Evolutionary conservation across 352 stramenopile species (phyloP).

Genomic region (Globisporangium cederbergense): DNA sequence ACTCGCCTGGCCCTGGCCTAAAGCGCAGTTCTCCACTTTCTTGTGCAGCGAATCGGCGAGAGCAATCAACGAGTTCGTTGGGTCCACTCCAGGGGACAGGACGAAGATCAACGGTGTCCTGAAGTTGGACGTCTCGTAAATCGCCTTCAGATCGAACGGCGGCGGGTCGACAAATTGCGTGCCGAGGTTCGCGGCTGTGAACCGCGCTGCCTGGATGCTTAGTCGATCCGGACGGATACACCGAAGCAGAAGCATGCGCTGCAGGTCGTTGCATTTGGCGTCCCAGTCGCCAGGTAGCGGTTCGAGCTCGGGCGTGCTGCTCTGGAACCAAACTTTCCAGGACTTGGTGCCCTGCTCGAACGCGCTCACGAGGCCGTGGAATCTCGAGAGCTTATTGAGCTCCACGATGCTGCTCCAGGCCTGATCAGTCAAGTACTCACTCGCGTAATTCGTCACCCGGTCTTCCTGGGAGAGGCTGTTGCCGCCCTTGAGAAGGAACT

Average conservation of each 20-base stretch:
- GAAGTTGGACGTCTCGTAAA: constrained; percentile 86
- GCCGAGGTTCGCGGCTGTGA: constrained; percentile 90
- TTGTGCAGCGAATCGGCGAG: constrained; percentile 79
- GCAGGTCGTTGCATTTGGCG: constrained; percentile 91
- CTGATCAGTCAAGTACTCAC: constrained; percentile 82
- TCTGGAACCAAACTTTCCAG: constrained; percentile 86
- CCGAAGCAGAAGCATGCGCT: constrained; percentile 92
- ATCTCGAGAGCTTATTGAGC: constrained; percentile 86
- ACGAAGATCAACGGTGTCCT: constrained; percentile 95
- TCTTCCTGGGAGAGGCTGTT: constrained; percentile 61
- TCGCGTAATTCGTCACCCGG: constrained; percentile 77
- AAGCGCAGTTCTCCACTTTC: constrained; percentile 89
- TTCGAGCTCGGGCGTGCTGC: constrained; percentile 87
- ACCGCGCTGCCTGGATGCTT: constrained; percentile 89
- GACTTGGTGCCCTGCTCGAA: constrained; percentile 87
- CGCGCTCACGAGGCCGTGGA: constrained; percentile 86
- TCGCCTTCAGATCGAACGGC: constrained; percentile 89
- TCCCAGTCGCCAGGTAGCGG: constrained; percentile 92
- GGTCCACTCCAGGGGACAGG: constrained; percentile 93
- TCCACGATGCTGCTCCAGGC: constrained; percentile 91
- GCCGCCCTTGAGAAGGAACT: constrained; percentile 93
- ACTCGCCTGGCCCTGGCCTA: constrained; percentile 92
- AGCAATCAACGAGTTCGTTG: constrained; percentile 90
- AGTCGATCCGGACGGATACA: constrained; percentile 91
- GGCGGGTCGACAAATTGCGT: constrained; percentile 92